These are phyloP conservation scores for Aureobasidium sp. DNA, from an alignment of 2,329 filamentous ascomycete species.

Conservation along the genomic window DNA sequence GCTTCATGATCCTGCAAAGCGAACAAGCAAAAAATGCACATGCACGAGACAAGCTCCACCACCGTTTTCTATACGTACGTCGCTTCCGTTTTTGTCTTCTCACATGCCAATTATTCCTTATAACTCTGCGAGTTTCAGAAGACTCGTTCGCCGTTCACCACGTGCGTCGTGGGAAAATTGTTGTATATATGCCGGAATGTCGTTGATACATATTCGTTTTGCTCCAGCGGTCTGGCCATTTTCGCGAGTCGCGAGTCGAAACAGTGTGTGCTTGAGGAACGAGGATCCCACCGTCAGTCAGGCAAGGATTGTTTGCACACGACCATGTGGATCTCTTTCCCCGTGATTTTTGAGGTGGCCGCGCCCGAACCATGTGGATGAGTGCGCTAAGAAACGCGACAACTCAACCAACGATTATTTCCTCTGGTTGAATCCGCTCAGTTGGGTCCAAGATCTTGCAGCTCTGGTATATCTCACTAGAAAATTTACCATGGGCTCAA, in stretches of 20 bases:
- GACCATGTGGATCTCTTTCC: conserved; percentile 9
- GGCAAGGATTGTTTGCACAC: background rate
- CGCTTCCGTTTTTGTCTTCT: conserved; percentile 1
- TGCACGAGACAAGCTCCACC: conserved; percentile 13
- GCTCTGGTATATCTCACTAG: background rate
- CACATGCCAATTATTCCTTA: background rate
- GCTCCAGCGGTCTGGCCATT: background rate
- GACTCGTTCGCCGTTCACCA: background rate
- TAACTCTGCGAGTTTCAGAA: background rate
- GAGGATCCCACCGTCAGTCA: background rate
- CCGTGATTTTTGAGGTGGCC: conserved; percentile 8
- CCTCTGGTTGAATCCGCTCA: background rate
- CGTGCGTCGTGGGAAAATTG: background rate
- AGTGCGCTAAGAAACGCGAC: conserved; percentile 3
- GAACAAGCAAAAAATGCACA: conserved; percentile 6
- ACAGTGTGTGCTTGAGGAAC: background rate
- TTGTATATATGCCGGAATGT: background rate
- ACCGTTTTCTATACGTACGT: background rate
- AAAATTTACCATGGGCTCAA: background rate
- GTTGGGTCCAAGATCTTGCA: background rate
- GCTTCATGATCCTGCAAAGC: conserved; percentile 1
- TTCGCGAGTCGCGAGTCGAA: background rate
- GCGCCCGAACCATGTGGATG: conserved; percentile 10
- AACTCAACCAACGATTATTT: conserved; percentile 9
- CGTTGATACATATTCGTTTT: background rate